Conservation (phyloP, 805 yeast genomes). For the Metschnikowia chrysomelidarum region DNA sequence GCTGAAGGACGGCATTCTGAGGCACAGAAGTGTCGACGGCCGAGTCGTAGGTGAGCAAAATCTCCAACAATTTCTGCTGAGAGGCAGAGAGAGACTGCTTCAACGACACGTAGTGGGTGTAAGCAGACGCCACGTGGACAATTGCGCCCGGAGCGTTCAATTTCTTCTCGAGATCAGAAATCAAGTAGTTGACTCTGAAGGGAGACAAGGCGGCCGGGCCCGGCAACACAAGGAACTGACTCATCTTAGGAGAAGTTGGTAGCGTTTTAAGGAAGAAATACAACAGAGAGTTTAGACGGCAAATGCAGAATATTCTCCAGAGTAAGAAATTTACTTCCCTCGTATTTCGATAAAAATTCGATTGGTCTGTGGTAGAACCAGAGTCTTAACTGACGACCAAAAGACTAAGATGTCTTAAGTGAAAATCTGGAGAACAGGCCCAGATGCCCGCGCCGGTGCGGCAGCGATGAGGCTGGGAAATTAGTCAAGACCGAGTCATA, state of each 20-base stretch:
- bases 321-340: too few species aligned
- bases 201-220: constrained; percentile 91
- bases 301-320: too few species aligned
- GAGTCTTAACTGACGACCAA: too few species aligned
- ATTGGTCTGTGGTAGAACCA: too few species aligned
- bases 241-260: constrained; percentile 12
- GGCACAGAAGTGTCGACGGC: constrained; percentile 54
- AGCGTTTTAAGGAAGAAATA: constrained; percentile 2
- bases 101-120: constrained; percentile 76
- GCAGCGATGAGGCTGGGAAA: too few species aligned
- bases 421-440: too few species aligned
- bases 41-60: constrained; percentile 72
- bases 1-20: constrained; percentile 40
- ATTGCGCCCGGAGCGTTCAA: constrained; percentile 63
- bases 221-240: constrained; percentile 49
- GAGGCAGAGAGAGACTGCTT: constrained; percentile 36
- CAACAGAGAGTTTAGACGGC: too few species aligned
- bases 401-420: too few species aligned
- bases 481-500: too few species aligned
- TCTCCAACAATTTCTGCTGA: constrained; percentile 50
- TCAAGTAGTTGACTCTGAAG: constrained; percentile 75
- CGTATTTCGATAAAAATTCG: too few species aligned
- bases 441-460: too few species aligned
- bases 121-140: constrained; percentile 67
- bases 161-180: constrained; percentile 68